These are phyloP conservation scores for Lavandula angustifolia DNA, from an alignment of 257 asterid species.

Conservation along the genomic window DNA sequence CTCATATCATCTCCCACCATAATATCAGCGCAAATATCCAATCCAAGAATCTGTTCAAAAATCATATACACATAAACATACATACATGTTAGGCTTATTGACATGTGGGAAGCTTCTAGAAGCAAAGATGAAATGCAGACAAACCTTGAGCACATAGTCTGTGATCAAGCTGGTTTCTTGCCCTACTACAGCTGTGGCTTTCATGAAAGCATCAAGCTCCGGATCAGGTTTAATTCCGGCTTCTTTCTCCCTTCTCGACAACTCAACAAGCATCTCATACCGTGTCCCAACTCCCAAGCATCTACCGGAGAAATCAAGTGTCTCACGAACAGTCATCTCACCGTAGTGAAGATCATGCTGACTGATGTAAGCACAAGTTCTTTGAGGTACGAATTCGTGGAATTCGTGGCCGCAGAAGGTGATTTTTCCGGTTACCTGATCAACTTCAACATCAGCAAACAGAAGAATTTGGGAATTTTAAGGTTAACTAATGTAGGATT, in stretches of 20 bases:
- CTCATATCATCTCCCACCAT: slow-evolving; percentile 96
- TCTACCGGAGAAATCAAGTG: slow-evolving; percentile 83
- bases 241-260: slow-evolving; percentile 45
- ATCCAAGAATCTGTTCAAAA: slow-evolving; percentile 69
- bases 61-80: slow-evolving; percentile 9
- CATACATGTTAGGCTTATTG: slow-evolving; percentile 22
- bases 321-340: slow-evolving; percentile 95
- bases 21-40: slow-evolving; percentile 85
- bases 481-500: background rate
- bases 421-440: slow-evolving; percentile 65
- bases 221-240: slow-evolving; percentile 49
- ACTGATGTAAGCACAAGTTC: slow-evolving; percentile 89
- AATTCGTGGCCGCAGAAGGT: slow-evolving; percentile 89
- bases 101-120: background rate
- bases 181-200: slow-evolving; percentile 78
- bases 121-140: background rate
- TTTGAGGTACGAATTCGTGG: slow-evolving; percentile 75
- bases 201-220: slow-evolving; percentile 53
- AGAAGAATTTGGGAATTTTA: background rate
- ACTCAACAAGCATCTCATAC: slow-evolving; percentile 59
- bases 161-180: slow-evolving; percentile 79
- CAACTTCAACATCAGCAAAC: slow-evolving; percentile 1
- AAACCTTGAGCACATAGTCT: slow-evolving; percentile 86
- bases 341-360: slow-evolving; percentile 90
- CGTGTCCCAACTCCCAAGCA: slow-evolving; percentile 92